These are phyloP conservation scores for Microthlaspi erraticum DNA, from an alignment of 345 rosid genomes.

Conservation along the genomic window DNA sequence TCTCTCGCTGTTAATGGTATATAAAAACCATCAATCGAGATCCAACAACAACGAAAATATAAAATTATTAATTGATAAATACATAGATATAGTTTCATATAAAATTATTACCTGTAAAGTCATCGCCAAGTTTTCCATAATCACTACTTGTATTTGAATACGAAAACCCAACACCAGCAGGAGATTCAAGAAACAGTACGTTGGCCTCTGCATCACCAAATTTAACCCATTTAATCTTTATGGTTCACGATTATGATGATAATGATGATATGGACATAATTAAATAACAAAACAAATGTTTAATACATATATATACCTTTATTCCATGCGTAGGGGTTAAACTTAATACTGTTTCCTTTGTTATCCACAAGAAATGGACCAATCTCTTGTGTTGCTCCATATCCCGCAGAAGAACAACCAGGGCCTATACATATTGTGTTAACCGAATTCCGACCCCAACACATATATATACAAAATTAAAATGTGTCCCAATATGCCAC, in stretches of 20 bases:
- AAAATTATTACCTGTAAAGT: constrained; percentile 60
- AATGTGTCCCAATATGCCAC: too few species aligned
- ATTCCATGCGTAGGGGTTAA: constrained; percentile 81
- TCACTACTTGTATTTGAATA: constrained; percentile 73
- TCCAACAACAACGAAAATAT: neutral
- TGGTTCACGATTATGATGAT: neutral
- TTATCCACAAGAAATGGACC: constrained; percentile 89
- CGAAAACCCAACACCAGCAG: constrained; percentile 90
- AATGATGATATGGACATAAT: neutral
- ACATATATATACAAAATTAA: too few species aligned
- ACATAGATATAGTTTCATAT: neutral
- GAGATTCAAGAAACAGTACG: constrained; percentile 86
- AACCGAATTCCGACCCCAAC: too few species aligned
- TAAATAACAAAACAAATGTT: too few species aligned
- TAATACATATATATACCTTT: constrained; percentile 49
- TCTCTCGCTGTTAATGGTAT: constrained; percentile 59
- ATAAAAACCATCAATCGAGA: neutral
- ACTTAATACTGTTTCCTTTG: constrained; percentile 60
- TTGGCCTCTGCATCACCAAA: constrained; percentile 74
- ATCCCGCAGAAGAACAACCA: constrained; percentile 94
- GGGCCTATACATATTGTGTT: constrained; percentile 57
- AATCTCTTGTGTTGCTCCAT: constrained; percentile 96
- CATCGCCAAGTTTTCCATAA: constrained; percentile 64
- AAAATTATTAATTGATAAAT: too few species aligned
- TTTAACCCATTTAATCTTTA: constrained; percentile 7